Conservation (phyloP, 2,329 filamentous ascomycete genomes). For the Diaporthe vexans region DNA sequence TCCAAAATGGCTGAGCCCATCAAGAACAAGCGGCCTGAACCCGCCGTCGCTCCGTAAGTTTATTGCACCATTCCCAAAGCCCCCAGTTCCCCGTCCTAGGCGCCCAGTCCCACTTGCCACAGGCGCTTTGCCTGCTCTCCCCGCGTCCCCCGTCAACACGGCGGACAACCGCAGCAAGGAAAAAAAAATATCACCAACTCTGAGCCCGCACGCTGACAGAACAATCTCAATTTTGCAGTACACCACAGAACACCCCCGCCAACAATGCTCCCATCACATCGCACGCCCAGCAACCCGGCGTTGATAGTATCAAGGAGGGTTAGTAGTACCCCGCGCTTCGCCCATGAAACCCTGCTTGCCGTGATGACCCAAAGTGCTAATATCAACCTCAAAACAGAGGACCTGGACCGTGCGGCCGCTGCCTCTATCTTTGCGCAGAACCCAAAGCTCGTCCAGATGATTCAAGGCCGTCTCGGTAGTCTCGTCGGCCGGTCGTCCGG, state of each 20-base stretch:
- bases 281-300: conserved; percentile 93
- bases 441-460: conserved; percentile 95
- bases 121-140: conserved; percentile 28
- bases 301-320: conserved; percentile 98
- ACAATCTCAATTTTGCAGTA: conserved; percentile 70
- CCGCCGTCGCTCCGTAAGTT: conserved; percentile 72
- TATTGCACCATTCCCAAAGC: conserved; percentile 31
- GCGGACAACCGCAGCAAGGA: conserved; percentile 39
- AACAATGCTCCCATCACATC: conserved; percentile 97
- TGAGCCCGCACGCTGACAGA: conserved; percentile 42
- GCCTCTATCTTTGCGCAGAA: conserved; percentile 96
- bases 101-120: conserved; percentile 33
- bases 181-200: conserved; percentile 22
- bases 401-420: conserved; percentile 87
- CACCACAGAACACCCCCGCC: conserved; percentile 97
- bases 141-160: conserved; percentile 30
- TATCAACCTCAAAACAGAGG: conserved; percentile 72
- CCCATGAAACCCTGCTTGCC: conserved; percentile 16
- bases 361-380: conserved; percentile 22
- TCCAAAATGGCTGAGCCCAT: conserved; percentile 73
- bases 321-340: conserved; percentile 57
- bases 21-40: conserved; percentile 72
- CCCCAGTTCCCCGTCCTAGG: conserved; percentile 24
- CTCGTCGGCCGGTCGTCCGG: conserved; percentile 96
- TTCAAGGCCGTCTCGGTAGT: conserved; percentile 93